These are phyloP conservation scores for Talaromyces sp. DNA, from an alignment of 2,329 filamentous ascomycete genomes.

Conservation along the genomic window DNA sequence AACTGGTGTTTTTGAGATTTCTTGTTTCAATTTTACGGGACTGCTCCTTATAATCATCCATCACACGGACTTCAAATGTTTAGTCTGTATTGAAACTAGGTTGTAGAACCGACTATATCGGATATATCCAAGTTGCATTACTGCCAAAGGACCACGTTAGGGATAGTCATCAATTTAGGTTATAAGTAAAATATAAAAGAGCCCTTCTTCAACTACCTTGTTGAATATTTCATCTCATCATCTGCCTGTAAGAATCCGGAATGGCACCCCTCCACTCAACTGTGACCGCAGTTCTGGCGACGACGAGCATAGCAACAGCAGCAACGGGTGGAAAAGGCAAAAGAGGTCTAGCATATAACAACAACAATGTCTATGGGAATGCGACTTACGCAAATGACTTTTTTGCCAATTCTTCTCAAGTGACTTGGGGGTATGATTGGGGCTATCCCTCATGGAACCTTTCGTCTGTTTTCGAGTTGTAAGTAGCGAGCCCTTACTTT, in stretches of 20 bases:
- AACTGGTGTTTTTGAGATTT: neutral
- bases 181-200: neutral
- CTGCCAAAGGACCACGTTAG: neutral
- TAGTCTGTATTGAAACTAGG: neutral
- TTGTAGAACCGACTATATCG: neutral
- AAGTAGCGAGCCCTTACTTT: neutral
- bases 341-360: neutral
- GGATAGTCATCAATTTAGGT: neutral
- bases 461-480: neutral
- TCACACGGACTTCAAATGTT: neutral
- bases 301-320: neutral
- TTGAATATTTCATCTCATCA: neutral
- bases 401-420: neutral
- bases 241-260: neutral
- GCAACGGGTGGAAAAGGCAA: neutral
- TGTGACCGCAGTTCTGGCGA: neutral
- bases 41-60: neutral
- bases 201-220: neutral
- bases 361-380: neutral
- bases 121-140: neutral
- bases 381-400: neutral
- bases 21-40: neutral
- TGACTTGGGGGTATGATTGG: neutral
- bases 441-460: neutral
- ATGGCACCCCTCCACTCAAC: neutral